Evolutionary conservation across 768 basidiomycete genomes (phyloP), one percentile per base, ranked within the genome.

Genomic region (Naganishia onofrii): DNA sequence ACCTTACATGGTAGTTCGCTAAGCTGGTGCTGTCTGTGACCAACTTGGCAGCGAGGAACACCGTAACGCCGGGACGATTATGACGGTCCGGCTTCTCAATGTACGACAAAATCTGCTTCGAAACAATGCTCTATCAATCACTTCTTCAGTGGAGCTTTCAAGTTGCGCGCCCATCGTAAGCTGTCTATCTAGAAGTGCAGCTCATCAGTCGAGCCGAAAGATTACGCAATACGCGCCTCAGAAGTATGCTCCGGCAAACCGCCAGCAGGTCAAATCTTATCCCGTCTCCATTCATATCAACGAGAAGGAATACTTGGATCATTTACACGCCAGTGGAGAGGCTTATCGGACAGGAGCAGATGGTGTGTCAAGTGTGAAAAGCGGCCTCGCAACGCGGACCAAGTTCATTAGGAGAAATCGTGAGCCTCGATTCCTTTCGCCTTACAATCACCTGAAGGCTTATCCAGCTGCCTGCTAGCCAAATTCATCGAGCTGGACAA

Each of bases 11-110:
- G n/a, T 51, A 51, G 19, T 26, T n/a, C 23, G 23, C 12, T 51
- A 26, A n/a, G 23, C 48, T 26, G 48, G 23, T n/a, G 21, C 23
- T 26, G 21, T 23, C n/a, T n/a, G 48, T 26, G n/a, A 51, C 21
- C 23, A 26, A n/a, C n/a, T 23, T 23, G 48, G 48, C 48, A 26
- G 15, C 12, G n/a, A 51, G 48, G 48, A 51, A 51, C n/a, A 51
- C 7, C n/a, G 23, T 23, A n/a, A 51, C 48, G 48, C 7, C 48
- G 7, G 48, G 23, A 51, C 48, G 48, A 51, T 51, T 51, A 51
- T 51, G 48, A n/a, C 48, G 48, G 23, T 51, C n/a, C 48, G 48
- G 48, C 48, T 51, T 51, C 48, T 51, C 48, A 12, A 51, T 51
- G 48, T 51, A 51, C 48, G 12, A 51, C 19, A n/a, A 51, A n/a